Percentiles rank a stretch among this genome's conserved stretches.
phyloP scores from a whole-genome alignment of 805 yeast species.

The Saturnispora sekii region DNA sequence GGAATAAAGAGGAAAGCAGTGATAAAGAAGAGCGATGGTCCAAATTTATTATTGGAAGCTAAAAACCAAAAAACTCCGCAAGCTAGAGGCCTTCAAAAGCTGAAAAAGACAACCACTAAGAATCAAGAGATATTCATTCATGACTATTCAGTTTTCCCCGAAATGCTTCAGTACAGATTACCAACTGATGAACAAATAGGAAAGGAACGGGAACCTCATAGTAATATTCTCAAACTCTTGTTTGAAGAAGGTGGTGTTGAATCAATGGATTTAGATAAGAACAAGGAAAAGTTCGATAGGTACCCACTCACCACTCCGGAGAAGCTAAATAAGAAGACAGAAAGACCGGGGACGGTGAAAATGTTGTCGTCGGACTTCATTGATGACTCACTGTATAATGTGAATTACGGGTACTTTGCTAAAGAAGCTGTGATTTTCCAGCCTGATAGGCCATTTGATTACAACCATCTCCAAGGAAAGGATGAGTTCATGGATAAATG shows the following conservation, averaged over 20 bases:
- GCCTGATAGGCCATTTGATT: constrained; percentile 55
- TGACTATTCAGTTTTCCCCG: constrained; percentile 27
- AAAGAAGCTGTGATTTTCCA: constrained; percentile 71
- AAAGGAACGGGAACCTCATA: constrained; percentile 15
- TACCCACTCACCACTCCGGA: constrained; percentile 34
- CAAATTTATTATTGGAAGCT: constrained; percentile 3
- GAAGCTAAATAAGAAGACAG: constrained; percentile 27
- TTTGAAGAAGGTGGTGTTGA: constrained; percentile 30
- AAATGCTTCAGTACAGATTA: constrained; percentile 22
- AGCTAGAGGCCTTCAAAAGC: constrained; percentile 10
- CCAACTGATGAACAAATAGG: constrained; percentile 19
- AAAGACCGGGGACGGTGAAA: constrained; percentile 52
- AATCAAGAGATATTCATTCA: constrained; percentile 21
- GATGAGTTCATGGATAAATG: constrained; percentile 66
- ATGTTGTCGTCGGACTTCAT: constrained; percentile 76
- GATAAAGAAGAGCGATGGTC: constrained; percentile 1
- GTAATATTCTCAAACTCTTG: constrained; percentile 18
- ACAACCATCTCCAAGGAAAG: constrained; percentile 43
- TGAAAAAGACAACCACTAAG: constrained; percentile 10
- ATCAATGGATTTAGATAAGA: constrained; percentile 26
- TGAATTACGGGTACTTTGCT: constrained; percentile 73
- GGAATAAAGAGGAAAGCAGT: constrained; percentile 11
- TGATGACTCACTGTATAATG: constrained; percentile 77
- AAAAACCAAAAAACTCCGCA: constrained; percentile 6
- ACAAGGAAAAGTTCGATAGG: constrained; percentile 29